Conservation (phyloP, 805 yeast species). For the Candida sakaeoensis region DNA sequence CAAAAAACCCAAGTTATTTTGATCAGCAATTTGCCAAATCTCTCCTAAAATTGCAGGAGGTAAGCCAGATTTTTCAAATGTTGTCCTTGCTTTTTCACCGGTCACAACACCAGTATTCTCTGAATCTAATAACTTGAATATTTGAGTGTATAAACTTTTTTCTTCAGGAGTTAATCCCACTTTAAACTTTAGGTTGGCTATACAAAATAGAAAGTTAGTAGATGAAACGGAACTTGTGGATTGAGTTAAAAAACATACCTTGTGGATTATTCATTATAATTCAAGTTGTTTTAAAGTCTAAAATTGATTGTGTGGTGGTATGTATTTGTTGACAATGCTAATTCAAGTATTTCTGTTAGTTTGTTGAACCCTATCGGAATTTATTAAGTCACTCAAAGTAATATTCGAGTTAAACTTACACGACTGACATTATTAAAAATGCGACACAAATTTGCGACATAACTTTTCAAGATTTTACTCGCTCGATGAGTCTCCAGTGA, state of each 20-base stretch:
- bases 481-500: conserved; percentile 6
- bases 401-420: not conserved
- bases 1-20: conserved; percentile 79
- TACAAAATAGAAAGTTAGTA: conserved; percentile 10
- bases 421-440: not conserved
- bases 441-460: not conserved
- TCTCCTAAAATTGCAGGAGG: conserved; percentile 78
- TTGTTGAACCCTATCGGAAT: not conserved
- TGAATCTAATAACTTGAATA: conserved; percentile 76
- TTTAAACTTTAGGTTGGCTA: conserved; percentile 33
- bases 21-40: conserved; percentile 93
- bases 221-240: conserved; percentile 2
- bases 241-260: conserved; percentile 18
- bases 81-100: conserved; percentile 79
- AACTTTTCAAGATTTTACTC: not conserved
- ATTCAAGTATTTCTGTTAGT: too few species aligned
- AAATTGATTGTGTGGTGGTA: too few species aligned
- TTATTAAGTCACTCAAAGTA: not conserved
- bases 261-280: conserved; percentile 23
- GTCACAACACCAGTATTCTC: conserved; percentile 78
- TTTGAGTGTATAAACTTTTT: conserved; percentile 63
- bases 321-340: too few species aligned
- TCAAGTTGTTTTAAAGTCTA: too few species aligned
- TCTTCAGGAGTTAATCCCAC: conserved; percentile 70
- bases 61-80: conserved; percentile 82